These are phyloP conservation scores for Plectosphaerella sp. DNA, from an alignment of 2,329 filamentous ascomycete species.

Conservation along the genomic window DNA sequence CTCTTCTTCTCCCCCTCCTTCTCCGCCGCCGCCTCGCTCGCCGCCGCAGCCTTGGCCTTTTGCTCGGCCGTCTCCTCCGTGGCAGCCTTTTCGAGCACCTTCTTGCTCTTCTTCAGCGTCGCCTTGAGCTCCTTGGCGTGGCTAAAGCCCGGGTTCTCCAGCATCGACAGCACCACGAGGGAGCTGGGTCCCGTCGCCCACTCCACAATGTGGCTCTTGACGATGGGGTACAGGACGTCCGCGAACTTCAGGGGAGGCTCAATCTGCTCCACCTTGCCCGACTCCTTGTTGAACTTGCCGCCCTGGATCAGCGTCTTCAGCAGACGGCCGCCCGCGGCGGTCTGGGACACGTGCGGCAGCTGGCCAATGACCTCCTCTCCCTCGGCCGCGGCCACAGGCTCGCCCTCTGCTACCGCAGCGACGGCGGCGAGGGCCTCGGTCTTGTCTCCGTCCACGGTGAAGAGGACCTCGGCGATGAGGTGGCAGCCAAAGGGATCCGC, in stretches of 20 bases:
- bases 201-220: slow-evolving; percentile 67
- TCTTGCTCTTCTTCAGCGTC: slow-evolving; percentile 68
- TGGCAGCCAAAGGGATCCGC: slow-evolving; percentile 81
- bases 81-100: slow-evolving; percentile 64
- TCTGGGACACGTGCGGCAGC: slow-evolving; percentile 54
- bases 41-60: slow-evolving; percentile 43
- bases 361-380: slow-evolving; percentile 33
- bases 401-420: slow-evolving; percentile 56
- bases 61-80: slow-evolving; percentile 52
- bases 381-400: slow-evolving; percentile 38
- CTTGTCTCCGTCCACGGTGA: slow-evolving; percentile 74
- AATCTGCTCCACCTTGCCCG: slow-evolving; percentile 65
- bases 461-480: slow-evolving; percentile 76
- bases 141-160: slow-evolving; percentile 70
- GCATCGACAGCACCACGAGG: slow-evolving; percentile 77
- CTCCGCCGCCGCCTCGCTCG: slow-evolving; percentile 35
- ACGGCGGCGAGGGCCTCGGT: slow-evolving; percentile 66
- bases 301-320: slow-evolving; percentile 88
- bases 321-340: slow-evolving; percentile 69
- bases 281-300: slow-evolving; percentile 74
- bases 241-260: slow-evolving; percentile 79
- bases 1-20: slow-evolving; percentile 31
- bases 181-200: slow-evolving; percentile 87
- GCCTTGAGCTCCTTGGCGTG: slow-evolving; percentile 63
- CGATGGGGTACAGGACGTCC: slow-evolving; percentile 73